These are phyloP conservation scores for Choiromyces venosus DNA, from an alignment of 495 filamentous ascomycete species.

Conservation along the genomic window DNA sequence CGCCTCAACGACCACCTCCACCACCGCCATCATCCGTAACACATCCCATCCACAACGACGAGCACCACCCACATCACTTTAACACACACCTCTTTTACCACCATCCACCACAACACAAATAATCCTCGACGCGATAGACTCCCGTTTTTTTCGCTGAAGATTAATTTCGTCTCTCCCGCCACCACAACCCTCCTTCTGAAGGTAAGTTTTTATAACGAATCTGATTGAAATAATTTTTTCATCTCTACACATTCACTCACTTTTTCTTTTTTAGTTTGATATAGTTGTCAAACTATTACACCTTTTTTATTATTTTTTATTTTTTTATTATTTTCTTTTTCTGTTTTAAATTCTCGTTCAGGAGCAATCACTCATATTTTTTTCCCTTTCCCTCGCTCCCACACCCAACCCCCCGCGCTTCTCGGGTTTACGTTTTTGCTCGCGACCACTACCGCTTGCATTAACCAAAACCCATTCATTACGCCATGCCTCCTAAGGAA, in stretches of 20 bases:
- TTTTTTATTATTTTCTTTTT: constrained; percentile 27
- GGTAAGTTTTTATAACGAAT: constrained; percentile 40
- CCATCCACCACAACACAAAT: constrained; percentile 24
- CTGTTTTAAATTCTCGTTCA: constrained; percentile 31
- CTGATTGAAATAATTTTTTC: constrained; percentile 45
- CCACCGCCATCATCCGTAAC: neutral
- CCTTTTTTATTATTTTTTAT: constrained; percentile 24
- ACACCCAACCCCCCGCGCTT: constrained; percentile 10
- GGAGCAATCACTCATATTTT: constrained; percentile 39
- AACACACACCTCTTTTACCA: neutral
- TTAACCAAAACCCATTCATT: constrained; percentile 40
- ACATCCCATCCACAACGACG: neutral
- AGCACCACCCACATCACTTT: constrained; percentile 2
- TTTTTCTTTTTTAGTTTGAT: constrained; percentile 7
- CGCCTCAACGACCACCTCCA: constrained; percentile 24
- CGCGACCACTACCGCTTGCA: constrained; percentile 37
- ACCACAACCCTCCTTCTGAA: constrained; percentile 18
- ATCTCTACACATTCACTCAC: constrained; percentile 34
- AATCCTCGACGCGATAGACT: constrained; percentile 38
- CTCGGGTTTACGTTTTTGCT: constrained; percentile 33
- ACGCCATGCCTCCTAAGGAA: constrained; percentile 41
- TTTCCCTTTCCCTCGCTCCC: constrained; percentile 40
- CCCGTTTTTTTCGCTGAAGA: constrained; percentile 29
- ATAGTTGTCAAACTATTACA: constrained; percentile 29
- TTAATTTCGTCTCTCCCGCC: constrained; percentile 26